Evolutionary conservation across 768 basidiomycete genomes (phyloP).

Genomic region (Boletus fagicola): DNA sequence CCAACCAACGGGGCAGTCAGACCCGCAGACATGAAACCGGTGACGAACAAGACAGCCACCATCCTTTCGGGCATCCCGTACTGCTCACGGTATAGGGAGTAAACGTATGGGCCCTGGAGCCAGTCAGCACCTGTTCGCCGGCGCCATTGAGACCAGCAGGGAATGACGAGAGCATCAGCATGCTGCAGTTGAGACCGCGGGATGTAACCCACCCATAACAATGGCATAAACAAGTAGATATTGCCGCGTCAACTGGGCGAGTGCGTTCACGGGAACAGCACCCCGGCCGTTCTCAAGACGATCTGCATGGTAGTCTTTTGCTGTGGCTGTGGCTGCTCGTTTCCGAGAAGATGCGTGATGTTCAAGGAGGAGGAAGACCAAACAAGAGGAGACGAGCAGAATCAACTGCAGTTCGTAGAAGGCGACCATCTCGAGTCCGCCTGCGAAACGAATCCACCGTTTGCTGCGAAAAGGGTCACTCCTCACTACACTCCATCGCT

Average conservation of each 20-base stretch:
- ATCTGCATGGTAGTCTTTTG: conserved; percentile 28
- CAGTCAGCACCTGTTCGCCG: conserved; percentile 61
- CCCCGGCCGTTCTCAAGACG: conserved; percentile 33
- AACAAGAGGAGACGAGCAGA: conserved; percentile 35
- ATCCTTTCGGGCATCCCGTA: conserved; percentile 59
- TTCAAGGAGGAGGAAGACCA: conserved; percentile 37
- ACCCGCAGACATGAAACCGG: conserved; percentile 70
- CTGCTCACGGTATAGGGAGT: conserved; percentile 70
- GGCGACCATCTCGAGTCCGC: conserved; percentile 25
- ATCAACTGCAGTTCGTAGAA: conserved; percentile 45
- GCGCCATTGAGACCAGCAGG: not conserved
- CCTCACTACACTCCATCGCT: not conserved
- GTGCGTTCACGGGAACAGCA: conserved; percentile 20
- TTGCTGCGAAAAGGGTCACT: not conserved
- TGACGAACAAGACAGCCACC: conserved; percentile 74
- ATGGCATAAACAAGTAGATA: conserved; percentile 69
- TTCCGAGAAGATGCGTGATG: conserved; percentile 30
- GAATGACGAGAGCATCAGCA: conserved; percentile 1
- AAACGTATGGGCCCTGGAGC: conserved; percentile 79
- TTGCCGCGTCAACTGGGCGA: conserved; percentile 41
- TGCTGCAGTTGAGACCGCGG: not conserved
- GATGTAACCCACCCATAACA: conserved; percentile 60
- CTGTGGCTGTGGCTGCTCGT: conserved; percentile 11
- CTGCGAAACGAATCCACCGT: not conserved
- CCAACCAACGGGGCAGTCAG: conserved; percentile 69